A percentile compares a stretch with the other conserved stretches of the same genome.
Evolutionary conservation across 768 basidiomycete genomes (phyloP).

Genomic region (Pulveroboletus sp.): DNA sequence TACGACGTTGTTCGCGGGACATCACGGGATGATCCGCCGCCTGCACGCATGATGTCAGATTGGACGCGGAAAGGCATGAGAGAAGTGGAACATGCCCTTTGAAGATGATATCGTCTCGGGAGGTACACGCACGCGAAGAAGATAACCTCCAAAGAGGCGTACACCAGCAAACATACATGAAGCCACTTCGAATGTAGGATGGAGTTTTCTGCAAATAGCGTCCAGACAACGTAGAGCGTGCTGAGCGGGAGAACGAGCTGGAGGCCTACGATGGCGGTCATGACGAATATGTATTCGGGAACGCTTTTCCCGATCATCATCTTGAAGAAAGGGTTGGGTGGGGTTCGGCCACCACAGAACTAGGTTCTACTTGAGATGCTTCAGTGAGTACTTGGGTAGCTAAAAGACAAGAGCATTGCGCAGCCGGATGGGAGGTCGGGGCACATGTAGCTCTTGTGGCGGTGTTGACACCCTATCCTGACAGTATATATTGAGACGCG

Average conservation of each 20-base stretch:
- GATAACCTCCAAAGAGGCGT: conserved; percentile 41
- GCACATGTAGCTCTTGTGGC: no score
- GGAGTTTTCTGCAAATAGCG: conserved; percentile 4
- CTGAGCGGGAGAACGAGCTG: conserved; percentile 52
- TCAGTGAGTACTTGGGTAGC: no score
- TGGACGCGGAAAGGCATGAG: neutral
- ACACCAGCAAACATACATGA: conserved; percentile 21
- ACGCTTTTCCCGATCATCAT: conserved; percentile 47
- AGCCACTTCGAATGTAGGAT: conserved; percentile 1
- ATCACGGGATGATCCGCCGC: conserved; percentile 37
- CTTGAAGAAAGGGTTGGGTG: neutral
- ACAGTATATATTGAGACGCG: no score
- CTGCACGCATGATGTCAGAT: conserved; percentile 17
- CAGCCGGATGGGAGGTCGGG: no score
- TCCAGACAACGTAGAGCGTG: conserved; percentile 34
- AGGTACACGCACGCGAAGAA: conserved; percentile 53
- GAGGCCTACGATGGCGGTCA: conserved; percentile 41
- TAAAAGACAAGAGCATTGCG: no score
- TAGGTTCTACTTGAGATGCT: no score
- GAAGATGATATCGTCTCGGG: conserved; percentile 44
- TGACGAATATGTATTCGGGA: conserved; percentile 55
- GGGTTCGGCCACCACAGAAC: no score
- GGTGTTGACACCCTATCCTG: no score
- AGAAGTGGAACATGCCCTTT: conserved; percentile 34
- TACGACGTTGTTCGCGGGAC: conserved; percentile 40